Percentiles rank a stretch among this genome's conserved stretches.
phyloP scores from a whole-genome alignment of 1,284 basidiomycete species.

The Fomes fomentarius region DNA sequence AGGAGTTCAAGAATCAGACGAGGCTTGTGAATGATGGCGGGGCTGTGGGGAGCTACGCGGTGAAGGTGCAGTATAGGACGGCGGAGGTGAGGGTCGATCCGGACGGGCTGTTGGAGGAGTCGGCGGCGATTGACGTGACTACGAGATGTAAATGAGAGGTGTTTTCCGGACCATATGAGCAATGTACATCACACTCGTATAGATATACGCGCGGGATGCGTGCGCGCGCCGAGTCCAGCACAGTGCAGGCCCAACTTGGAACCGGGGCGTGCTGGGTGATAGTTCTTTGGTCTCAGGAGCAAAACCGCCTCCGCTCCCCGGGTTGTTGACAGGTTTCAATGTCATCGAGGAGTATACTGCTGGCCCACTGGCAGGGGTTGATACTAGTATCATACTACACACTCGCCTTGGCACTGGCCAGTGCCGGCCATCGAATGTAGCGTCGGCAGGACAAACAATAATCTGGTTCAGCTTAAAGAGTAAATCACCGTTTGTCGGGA shows the following conservation, averaged over 20 bases:
- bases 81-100: constrained; percentile 57
- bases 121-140: constrained; percentile 17
- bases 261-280: constrained; percentile 30
- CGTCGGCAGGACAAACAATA: constrained; percentile 26
- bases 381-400: constrained; percentile 6
- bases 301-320: constrained; percentile 21
- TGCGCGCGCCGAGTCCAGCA: constrained; percentile 24
- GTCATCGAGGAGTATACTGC: constrained; percentile 24
- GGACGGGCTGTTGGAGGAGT: constrained; percentile 32
- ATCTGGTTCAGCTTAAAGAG: constrained; percentile 5
- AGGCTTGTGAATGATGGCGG: constrained; percentile 39
- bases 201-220: too few species aligned
- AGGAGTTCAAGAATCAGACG: constrained; percentile 52
- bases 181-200: too few species aligned
- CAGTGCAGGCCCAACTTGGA: constrained; percentile 15
- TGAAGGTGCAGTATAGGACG: constrained; percentile 55
- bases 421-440: constrained; percentile 18
- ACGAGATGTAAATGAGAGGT: constrained; percentile 19
- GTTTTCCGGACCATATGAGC: too few species aligned
- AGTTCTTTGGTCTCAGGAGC: constrained; percentile 25
- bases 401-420: constrained; percentile 22
- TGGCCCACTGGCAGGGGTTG: constrained; percentile 24
- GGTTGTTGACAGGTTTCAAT: background rate
- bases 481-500: constrained; percentile 18
- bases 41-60: constrained; percentile 42